Base-by-base conservation (phyloP, 2,329 filamentous ascomycete species). In the Scytalidium lignicola region DNA sequence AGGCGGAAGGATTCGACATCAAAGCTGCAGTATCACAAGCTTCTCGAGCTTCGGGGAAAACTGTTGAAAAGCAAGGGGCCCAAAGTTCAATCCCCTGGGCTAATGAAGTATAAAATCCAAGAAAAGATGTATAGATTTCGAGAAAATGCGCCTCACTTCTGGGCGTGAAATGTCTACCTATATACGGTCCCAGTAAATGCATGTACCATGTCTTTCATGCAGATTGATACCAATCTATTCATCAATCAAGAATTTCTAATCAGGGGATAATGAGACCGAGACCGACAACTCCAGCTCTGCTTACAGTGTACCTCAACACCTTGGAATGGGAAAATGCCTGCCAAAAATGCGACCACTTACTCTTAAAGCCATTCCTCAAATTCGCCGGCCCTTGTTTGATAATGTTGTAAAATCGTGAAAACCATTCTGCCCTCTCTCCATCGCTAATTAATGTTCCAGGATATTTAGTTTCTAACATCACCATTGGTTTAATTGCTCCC, bases 21-120 rank as follows among this genome's bases (percentile, higher is more conserved):
- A 78, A 78, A 51, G 71, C 74, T 1, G 82, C 85, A 0, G 76
- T 87, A 43, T 65, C 68, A 42, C 77, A 75, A 65, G 80, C 84
- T 1, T 85, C 83, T 50, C 69, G 70, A 49, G 83, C 82, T 1
- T 82, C 86, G 0, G 80, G 78, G 1, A 75, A 74, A 66, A 85
- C 83, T n/a, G 82, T 88, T 13, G 75, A 85, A 67, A 80, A 74
- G 60, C 66, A 72, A 19, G 85, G 85, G 0, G 84, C 84, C 3
- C 82, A 85, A 69, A 76, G 74, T 51, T 78, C 81, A 21, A 87
- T 88, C 59, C 85, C 85, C 0, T 85, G 79, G 78, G 70, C 76
- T 23, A 75, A 82, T 50, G 77, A 82, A 52, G 65, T 79, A 17
- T 51, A 53, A 40, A 41, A 2, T n/a, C 1, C 29, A 23, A 23